Conservation (phyloP, 768 basidiomycete genomes). For the Rhodotorula graminis region DNA sequence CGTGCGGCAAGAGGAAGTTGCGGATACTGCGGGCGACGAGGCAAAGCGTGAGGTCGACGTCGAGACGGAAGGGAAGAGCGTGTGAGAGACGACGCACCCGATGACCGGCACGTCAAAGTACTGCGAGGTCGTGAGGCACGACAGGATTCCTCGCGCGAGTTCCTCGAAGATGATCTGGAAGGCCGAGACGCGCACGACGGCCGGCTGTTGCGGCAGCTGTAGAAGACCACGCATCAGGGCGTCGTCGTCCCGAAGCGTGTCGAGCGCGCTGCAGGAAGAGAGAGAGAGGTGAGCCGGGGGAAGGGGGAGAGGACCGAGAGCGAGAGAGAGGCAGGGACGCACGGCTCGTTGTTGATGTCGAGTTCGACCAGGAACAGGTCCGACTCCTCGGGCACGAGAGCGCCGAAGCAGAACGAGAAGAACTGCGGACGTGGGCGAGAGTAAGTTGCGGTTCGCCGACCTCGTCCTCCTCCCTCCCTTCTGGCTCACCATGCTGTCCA, state of each 20-base stretch:
- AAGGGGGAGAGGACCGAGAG: no score
- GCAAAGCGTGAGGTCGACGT: background rate
- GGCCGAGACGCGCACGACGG: conserved; percentile 12
- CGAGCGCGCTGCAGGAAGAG: background rate
- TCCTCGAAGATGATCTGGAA: conserved; percentile 24
- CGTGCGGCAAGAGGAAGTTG: conserved; percentile 27
- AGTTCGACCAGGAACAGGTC: conserved; percentile 30
- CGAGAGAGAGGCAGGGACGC: no score
- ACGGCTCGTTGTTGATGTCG: conserved; percentile 27
- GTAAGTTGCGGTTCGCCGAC: no score
- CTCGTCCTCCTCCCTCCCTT: no score
- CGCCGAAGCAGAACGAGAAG: conserved; percentile 26
- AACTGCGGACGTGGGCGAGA: background rate
- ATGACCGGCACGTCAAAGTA: conserved; percentile 29
- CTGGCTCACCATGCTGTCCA: conserved; percentile 18
- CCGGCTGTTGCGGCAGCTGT: conserved; percentile 21
- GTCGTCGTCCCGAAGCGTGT: conserved; percentile 19
- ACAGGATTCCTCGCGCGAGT: conserved; percentile 7
- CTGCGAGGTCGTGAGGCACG: conserved; percentile 9
- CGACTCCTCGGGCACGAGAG: conserved; percentile 12
- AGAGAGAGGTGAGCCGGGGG: no score
- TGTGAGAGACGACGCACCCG: background rate
- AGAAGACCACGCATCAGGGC: conserved; percentile 11
- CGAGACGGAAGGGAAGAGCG: accelerated
- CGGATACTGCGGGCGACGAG: conserved; percentile 6